Evolutionary conservation across 768 basidiomycete species (phyloP), one percentile per base, ranked within the genome.

Genomic region (Strobilomyces dryophilus): DNA sequence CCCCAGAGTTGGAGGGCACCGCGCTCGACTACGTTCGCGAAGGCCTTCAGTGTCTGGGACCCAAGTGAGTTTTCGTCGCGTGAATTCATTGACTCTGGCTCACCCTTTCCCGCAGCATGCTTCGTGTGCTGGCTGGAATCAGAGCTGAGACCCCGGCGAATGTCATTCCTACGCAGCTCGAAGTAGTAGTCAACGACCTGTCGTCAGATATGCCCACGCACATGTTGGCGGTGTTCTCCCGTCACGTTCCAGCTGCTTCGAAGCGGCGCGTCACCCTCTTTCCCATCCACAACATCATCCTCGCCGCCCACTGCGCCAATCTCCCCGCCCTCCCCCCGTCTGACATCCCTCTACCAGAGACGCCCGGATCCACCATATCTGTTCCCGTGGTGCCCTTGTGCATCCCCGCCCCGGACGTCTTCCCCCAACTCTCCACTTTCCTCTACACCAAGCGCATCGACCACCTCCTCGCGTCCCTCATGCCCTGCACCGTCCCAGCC

Each of bases 391-490:
- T 90, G 12, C 84, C 83, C 2, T 69, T 92, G 59, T 74, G 79
- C 39, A 75, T 92, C 12, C 89, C 90, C 2, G 84, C 85, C 2
- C 81, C 87, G 0, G 76, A 79, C 2, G 81, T 87, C 0, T 91
- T 90, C 70, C 70, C 80, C 9, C 68, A 82, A 31, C 74, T 92
- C 9, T 82, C 83, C 58, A 67, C 74, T 0, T 90, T 79, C 73
- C 74, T 92, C 58, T 89, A 92, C 72, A 79, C 78, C 26, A 83
- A 86, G 63, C 78, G 81, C 56, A 73, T 83, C 26, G 72, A 73
- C 46, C 57, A 69, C n/a, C 77, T 92, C 50, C 74, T 92, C 36
- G 74, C 74, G 24, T 71, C 80, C 0, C 80, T 92, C 46, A 74
- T 92, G 57, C 88, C 89, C 21, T 62, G 52, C 71, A 51, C 66